Percentiles rank a stretch among this genome's conserved stretches.
phyloP scores from a whole-genome alignment of 1,284 basidiomycete genomes.

The Earliella scabrosa region DNA sequence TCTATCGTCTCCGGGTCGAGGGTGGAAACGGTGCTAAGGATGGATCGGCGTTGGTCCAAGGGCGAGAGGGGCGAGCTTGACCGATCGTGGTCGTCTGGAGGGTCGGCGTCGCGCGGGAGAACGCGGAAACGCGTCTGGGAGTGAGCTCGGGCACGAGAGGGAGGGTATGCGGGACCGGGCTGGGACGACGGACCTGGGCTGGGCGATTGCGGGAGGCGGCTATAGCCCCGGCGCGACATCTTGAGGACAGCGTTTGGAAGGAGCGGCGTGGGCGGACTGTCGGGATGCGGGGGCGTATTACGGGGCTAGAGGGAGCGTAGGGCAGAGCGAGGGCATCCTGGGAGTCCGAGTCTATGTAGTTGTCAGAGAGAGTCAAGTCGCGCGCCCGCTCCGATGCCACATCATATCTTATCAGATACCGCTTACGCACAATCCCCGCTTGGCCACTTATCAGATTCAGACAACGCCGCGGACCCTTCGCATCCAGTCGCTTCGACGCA shows the following conservation, averaged over 20 bases:
- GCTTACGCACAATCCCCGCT: neutral
- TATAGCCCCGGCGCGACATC: slow-evolving; percentile 22
- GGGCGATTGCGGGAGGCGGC: slow-evolving; percentile 18
- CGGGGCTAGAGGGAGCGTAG: neutral
- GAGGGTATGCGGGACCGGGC: neutral
- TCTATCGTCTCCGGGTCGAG: slow-evolving; percentile 15
- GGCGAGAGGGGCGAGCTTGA: slow-evolving; percentile 4
- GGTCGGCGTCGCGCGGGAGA: neutral
- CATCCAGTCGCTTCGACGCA: too few species aligned
- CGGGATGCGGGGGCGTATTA: neutral
- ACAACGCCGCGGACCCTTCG: too few species aligned
- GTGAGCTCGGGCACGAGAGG: neutral
- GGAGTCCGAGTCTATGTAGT: neutral
- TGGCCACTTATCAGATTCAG: too few species aligned
- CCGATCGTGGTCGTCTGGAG: slow-evolving; percentile 9
- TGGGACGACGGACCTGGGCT: slow-evolving; percentile 13
- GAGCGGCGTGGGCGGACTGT: neutral
- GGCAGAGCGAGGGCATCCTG: slow-evolving; percentile 4
- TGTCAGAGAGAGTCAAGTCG: neutral
- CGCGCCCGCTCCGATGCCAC: slow-evolving; percentile 2
- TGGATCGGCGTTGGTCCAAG: slow-evolving; percentile 13
- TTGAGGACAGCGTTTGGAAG: neutral
- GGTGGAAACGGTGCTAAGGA: slow-evolving; percentile 11
- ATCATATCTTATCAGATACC: slow-evolving; percentile 25
- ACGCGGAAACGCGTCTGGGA: neutral